Conservation (phyloP, 129 eudicot species). For the Mikania micrantha region DNA sequence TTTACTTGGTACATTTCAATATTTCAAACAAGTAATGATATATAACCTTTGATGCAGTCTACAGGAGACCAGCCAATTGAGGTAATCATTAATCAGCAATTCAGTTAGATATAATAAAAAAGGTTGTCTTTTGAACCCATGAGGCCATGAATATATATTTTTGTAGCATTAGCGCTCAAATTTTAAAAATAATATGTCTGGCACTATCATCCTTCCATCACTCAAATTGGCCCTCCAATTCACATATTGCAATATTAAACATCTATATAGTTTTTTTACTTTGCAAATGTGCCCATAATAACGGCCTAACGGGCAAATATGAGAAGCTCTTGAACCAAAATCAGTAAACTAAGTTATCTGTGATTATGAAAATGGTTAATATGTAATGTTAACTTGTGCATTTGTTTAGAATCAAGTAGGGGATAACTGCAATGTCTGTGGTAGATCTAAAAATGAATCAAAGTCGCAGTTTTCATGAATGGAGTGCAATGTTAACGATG, state of each 20-base stretch:
- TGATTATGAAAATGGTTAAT: not conserved
- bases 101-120: not conserved
- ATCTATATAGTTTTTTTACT: not conserved
- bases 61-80: no score
- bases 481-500: not conserved
- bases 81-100: not conserved
- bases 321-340: conserved; percentile 7
- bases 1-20: not conserved
- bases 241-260: not conserved
- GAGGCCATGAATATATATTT: not conserved
- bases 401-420: not conserved
- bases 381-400: not conserved
- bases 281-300: not conserved
- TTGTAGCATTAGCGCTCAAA: not conserved
- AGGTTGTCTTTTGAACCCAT: not conserved
- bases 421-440: not conserved
- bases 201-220: not conserved
- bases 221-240: not conserved
- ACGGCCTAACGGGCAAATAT: not conserved
- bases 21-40: not conserved
- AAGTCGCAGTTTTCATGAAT: not conserved
- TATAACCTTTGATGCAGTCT: not conserved
- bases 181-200: not conserved
- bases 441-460: not conserved
- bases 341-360: not conserved